phyloP scores from a whole-genome alignment of 169 alveolate genomes.

The Babesia ovata region DNA sequence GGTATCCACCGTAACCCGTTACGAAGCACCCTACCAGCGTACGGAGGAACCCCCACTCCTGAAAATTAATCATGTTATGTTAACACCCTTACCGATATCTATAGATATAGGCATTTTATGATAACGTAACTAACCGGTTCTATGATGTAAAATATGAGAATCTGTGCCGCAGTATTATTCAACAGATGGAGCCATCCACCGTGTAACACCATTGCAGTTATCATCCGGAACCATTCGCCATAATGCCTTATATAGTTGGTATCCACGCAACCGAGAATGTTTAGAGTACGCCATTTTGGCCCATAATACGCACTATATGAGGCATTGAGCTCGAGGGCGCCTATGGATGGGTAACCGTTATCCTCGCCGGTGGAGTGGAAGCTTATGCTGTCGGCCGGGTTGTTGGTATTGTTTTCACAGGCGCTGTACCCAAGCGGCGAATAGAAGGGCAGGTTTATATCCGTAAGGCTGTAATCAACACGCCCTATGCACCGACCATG shows the following conservation, averaged over 20 bases:
- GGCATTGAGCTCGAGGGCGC: not conserved
- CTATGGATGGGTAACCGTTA: not conserved
- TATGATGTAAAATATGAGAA: slow-evolving; percentile 5
- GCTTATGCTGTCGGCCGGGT: not conserved
- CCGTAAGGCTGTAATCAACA: slow-evolving; percentile 1
- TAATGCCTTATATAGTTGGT: slow-evolving; percentile 21
- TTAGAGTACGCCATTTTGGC: slow-evolving; percentile 7
- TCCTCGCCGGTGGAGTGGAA: not conserved
- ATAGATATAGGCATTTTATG: not conserved
- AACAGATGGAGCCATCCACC: slow-evolving; percentile 36
- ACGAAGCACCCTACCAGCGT: slow-evolving; percentile 19
- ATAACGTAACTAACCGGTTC: slow-evolving; percentile 25
- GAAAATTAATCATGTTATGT: not conserved
- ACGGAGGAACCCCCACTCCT: slow-evolving; percentile 35
- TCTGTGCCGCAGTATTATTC: not conserved
- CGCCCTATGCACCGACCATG: slow-evolving; percentile 22
- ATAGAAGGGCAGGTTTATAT: not conserved
- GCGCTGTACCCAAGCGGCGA: slow-evolving; percentile 35
- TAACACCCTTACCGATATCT: no score
- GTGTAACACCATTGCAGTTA: slow-evolving; percentile 14
- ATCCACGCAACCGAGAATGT: slow-evolving; percentile 22
- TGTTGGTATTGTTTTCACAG: slow-evolving; percentile 1
- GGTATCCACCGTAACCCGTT: slow-evolving; percentile 34
- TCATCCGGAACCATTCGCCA: slow-evolving; percentile 37
- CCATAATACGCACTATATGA: not conserved